These are phyloP conservation scores for Diutina ranongensis DNA, from an alignment of 1,139 yeast genomes.

Conservation along the genomic window DNA sequence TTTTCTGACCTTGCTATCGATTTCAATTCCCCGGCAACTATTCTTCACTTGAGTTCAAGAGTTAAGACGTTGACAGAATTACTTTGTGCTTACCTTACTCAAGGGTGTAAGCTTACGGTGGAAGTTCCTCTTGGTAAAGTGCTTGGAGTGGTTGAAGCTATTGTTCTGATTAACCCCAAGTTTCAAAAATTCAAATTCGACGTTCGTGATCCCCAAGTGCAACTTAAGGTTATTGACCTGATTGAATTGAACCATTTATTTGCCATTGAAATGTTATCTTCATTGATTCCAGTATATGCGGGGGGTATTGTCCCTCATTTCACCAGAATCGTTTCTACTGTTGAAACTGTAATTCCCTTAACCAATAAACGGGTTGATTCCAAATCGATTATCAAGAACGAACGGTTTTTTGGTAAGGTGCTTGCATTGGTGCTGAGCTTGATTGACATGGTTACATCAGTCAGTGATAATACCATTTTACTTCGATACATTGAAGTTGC, in stretches of 20 bases:
- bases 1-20: neutral
- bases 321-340: neutral
- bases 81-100: neutral
- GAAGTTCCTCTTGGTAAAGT: slow-evolving; percentile 3
- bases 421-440: neutral
- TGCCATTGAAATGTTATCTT: neutral
- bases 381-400: neutral
- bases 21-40: neutral
- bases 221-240: neutral
- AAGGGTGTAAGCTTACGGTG: neutral
- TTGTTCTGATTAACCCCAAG: neutral
- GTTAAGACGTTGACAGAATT: neutral
- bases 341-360: slow-evolving; percentile 4
- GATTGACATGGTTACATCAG: neutral
- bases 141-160: neutral
- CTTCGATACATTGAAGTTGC: slow-evolving; percentile 4
- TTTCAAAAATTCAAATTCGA: neutral
- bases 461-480: neutral
- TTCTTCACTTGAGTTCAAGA: neutral
- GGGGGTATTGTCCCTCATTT: neutral
- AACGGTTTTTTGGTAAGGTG: neutral
- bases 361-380: neutral
- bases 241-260: neutral
- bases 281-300: neutral
- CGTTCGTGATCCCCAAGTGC: neutral